Evolutionary conservation across 1,284 basidiomycete genomes (phyloP), one percentile per base, ranked within the genome.

Genomic region (Moesziomyces sp.): DNA sequence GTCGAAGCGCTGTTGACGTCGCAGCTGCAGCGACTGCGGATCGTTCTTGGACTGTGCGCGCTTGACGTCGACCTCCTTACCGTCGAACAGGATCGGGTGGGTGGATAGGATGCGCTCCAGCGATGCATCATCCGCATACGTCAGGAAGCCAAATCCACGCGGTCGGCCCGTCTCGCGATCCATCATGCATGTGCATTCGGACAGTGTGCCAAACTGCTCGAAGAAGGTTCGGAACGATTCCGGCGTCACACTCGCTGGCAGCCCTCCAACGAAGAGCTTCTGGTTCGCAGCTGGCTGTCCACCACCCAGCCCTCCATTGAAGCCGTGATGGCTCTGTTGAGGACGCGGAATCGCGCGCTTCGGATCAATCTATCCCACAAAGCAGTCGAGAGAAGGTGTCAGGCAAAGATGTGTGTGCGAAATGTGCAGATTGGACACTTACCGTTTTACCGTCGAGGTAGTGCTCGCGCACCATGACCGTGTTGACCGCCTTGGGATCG

Each of bases 131-230:
- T 94, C 92, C 33, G 87, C 87, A 78, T 97, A 97, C 0, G 94
- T 97, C 21, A 99, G 91, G 82, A 99, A 99, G 0, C 97, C 97
- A 79, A 98, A 99, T 6, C 97, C 97, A 84, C 99, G 96, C 85
- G 93, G 94, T 50, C 95, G 87, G 35, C 93, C 92, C 18, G 94
- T 97, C 84, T 98, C 94, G 54, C 94, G 91, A 85, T 99, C 97
- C 80, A 97, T 89, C 97, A 99, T 99, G 80, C 99, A 93, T 0
- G 94, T 98, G 52, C 95, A 94, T 84, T 99, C 96, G 80, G 95
- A 91, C 67, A 99, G 93, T 76, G 90, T 91, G 64, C 96, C 97
- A 80, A 87, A 89, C 82, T 95, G 92, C 46, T 90, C 89, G 85
- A 98, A 96, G 86, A 92, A 97, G 62, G 91, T 89, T 70, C 92